Base-by-base conservation (phyloP, 2,329 filamentous ascomycete genomes). In the Fusarium domesticum region DNA sequence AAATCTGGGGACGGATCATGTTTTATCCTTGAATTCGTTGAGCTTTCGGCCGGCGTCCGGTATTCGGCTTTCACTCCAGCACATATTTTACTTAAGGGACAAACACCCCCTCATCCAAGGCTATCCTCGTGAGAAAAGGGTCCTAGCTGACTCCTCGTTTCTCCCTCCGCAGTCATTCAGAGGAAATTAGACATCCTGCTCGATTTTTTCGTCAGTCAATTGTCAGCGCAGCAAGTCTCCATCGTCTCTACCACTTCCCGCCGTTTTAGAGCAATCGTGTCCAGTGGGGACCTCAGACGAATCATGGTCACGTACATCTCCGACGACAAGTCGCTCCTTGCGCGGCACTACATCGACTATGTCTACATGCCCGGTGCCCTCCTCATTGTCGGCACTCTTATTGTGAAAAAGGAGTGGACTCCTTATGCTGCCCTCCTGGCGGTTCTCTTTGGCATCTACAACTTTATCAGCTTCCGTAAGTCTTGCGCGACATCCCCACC, bases 291-390 rank as follows among this genome's bases (percentile, higher is more conserved):
- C 47, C 47, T 51, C 57, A 46, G 7, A 16, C 39, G 43, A 37
- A 43, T 42, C 45, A 54, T 55, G n/a, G n/a, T n/a, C n/a, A n/a
- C n/a, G 52, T 53, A 45, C 31, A 52, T 64, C 45, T 50, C 61
- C 41, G 55, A 45, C 39, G 58, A 62, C 28, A 50, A 56, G 38
- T 61, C 62, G 57, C 60, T 58, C 51, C 50, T 77, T 37, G 76
- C 83, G 52, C 75, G 76, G 56, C 75, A 83, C 60, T 89, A 85
- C 63, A 70, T 92, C 64, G 82, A 89, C 69, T 87, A 86, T 63
- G 80, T 95, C 60, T 90, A 92, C 67, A 84, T 95, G 61, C 90
- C 91, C 51, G 85, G 84, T n/a, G 81, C 77, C 47, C 78, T 96
- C 28, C 71, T 96, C 48, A 73, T 96, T 48, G 69, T 89, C 40